phyloP scores from a whole-genome alignment of 2,329 filamentous ascomycete species.

The Fusarium brachygibbosum region DNA sequence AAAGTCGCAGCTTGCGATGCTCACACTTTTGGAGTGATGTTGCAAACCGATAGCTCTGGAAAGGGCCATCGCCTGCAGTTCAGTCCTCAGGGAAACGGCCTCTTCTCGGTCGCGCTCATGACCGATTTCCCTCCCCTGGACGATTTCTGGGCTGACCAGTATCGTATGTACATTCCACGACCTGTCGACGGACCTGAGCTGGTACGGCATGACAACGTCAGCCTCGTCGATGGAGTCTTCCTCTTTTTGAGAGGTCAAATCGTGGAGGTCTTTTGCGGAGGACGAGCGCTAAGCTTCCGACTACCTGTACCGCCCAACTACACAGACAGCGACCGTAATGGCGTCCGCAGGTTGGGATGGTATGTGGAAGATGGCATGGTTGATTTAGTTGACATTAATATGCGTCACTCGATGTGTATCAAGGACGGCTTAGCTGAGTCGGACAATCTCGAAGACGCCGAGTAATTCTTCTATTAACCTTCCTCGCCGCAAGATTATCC shows the following conservation, averaged over 20 bases:
- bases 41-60: slow-evolving; percentile 48
- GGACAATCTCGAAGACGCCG: slow-evolving; percentile 39
- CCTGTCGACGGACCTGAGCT: slow-evolving; percentile 54
- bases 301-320: slow-evolving; percentile 41
- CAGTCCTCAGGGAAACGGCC: slow-evolving; percentile 34
- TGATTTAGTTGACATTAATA: slow-evolving; percentile 46
- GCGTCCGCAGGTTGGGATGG: slow-evolving; percentile 48
- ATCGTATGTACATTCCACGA: slow-evolving; percentile 50
- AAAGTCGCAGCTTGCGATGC: slow-evolving; percentile 46
- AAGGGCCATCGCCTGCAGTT: slow-evolving; percentile 50
- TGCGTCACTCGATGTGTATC: slow-evolving; percentile 36
- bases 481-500: neutral
- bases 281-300: slow-evolving; percentile 50
- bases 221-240: slow-evolving; percentile 44
- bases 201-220: slow-evolving; percentile 51
- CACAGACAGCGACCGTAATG: slow-evolving; percentile 14
- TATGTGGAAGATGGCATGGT: slow-evolving; percentile 52
- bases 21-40: slow-evolving; percentile 49
- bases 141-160: slow-evolving; percentile 58
- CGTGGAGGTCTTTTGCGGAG: slow-evolving; percentile 51
- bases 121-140: slow-evolving; percentile 53
- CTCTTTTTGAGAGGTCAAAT: slow-evolving; percentile 48
- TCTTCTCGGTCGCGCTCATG: slow-evolving; percentile 49
- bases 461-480: slow-evolving; percentile 36
- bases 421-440: slow-evolving; percentile 37